Percentiles rank a stretch among this genome's conserved stretches.
Conservation (phyloP, 768 basidiomycete species). For the Rhodotorula taiwanensis region DNA sequence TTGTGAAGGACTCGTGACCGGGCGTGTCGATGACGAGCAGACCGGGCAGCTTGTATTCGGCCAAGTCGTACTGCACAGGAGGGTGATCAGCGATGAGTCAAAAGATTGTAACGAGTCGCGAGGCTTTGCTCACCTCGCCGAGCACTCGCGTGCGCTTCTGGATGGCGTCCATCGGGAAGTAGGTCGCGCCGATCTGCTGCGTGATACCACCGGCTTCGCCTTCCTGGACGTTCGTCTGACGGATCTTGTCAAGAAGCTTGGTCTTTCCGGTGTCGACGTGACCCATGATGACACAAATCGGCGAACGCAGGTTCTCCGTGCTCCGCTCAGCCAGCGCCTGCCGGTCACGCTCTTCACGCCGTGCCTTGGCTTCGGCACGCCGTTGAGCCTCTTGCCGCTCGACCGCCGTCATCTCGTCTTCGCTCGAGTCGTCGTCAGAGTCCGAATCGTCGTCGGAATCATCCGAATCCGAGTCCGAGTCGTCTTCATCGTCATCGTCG, state of each 20-base stretch:
- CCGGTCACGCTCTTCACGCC: constrained; percentile 68
- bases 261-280: constrained; percentile 99
- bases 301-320: constrained; percentile 85
- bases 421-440: constrained; percentile 48
- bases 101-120: background rate
- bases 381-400: constrained; percentile 63
- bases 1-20: constrained; percentile 98
- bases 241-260: constrained; percentile 96
- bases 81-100: background rate
- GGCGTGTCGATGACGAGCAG: constrained; percentile 95
- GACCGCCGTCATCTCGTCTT: constrained; percentile 54
- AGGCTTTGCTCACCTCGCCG: constrained; percentile 58
- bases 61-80: constrained; percentile 56
- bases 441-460: constrained; percentile 32
- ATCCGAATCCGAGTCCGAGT: constrained; percentile 49
- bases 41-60: constrained; percentile 96
- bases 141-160: constrained; percentile 86
- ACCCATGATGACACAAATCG: constrained; percentile 97
- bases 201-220: constrained; percentile 99
- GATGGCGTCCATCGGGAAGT: constrained; percentile 95
- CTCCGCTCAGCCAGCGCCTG: constrained; percentile 76
- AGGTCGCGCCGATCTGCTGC: constrained; percentile 98
- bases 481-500: constrained; percentile 47
- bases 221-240: constrained; percentile 98
- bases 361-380: constrained; percentile 77